These are phyloP conservation scores for Rosa hybrid DNA, from an alignment of 331 rosid genomes.

Conservation along the genomic window DNA sequence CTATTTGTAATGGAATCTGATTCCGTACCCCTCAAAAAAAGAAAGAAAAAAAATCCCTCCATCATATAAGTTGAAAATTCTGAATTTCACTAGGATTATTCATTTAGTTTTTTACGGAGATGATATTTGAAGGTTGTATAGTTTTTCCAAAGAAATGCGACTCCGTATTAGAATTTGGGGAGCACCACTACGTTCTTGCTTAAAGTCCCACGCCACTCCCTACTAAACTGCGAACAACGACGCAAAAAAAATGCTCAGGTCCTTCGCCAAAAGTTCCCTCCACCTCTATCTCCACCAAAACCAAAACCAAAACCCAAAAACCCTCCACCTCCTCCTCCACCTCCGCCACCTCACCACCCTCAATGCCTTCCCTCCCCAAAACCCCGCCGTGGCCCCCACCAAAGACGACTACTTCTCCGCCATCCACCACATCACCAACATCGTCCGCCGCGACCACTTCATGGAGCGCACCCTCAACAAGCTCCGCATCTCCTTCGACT, in stretches of 20 bases:
- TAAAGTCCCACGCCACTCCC: too few species aligned
- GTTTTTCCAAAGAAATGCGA: too few species aligned
- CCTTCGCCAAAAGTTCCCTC: constrained; percentile 11
- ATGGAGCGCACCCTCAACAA: constrained; percentile 93
- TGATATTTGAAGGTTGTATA: too few species aligned
- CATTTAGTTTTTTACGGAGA: too few species aligned
- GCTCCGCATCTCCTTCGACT: constrained; percentile 66
- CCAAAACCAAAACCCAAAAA: background rate
- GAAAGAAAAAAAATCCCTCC: too few species aligned
- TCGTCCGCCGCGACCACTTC: constrained; percentile 89
- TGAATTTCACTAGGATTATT: too few species aligned
- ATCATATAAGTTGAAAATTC: too few species aligned
- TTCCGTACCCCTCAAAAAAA: too few species aligned
- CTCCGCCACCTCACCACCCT: constrained; percentile 3
- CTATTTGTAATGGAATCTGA: too few species aligned
- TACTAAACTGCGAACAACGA: too few species aligned
- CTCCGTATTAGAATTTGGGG: too few species aligned
- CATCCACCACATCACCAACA: constrained; percentile 78
- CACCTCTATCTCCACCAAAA: constrained; percentile 23
- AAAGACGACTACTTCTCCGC: constrained; percentile 84
- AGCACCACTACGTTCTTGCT: too few species aligned
- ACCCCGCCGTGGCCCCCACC: constrained; percentile 17
- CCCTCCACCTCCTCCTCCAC: constrained; percentile 5
- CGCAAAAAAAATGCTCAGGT: constrained; percentile 24
- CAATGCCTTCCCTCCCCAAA: constrained; percentile 12